Base-by-base conservation (phyloP, 106 monocot species). In the Allium cepa region DNA sequence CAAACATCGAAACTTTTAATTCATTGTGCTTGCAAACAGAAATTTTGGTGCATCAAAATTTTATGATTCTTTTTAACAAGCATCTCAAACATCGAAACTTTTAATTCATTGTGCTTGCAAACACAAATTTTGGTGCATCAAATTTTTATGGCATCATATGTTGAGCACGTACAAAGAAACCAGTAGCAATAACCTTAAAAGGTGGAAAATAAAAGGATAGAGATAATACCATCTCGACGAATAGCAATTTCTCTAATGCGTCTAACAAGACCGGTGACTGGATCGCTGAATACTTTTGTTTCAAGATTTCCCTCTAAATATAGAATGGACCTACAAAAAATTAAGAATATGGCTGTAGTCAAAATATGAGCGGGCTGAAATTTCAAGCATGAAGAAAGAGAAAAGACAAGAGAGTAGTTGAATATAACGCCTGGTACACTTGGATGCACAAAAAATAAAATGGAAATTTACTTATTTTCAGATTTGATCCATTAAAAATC, bases 291-390 rank as follows among this genome's bases (percentile, higher is more conserved):
- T 11, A 93, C 80, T 69, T 93, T 93, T 8, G 86, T 89, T 77
- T 93, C 93, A 50, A 93, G 66, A 66, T 83, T 93, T 17, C 93
- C 93, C 75, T 93, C 93, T 56, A 93, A 8, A 75, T 93, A 93
- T 17, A 93, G 59, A 55, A 86, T 62, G 36, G 81, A 79, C 22
- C 89, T 93, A 64, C 47, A 62, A 60, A 47, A 66, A 3, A 71
- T 12, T 12, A 28, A 10, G 57, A 71, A 47, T n/a, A 65, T 22
- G 60, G 22, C 18, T 46, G 11, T 10, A 46, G 59, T 51, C 26
- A 61, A 46, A 59, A n/a, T 46, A 52, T 9, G 26, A 7, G 45
- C 6, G 22, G 4, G 22, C 15, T 14, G 69, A 69, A 58, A 71
- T 11, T 9, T 49, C 16, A 57, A 18, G 17, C 17, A 46, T 13